These are phyloP conservation scores for Erodium moschatum DNA, from an alignment of 441 rosid species.

Conservation along the genomic window DNA sequence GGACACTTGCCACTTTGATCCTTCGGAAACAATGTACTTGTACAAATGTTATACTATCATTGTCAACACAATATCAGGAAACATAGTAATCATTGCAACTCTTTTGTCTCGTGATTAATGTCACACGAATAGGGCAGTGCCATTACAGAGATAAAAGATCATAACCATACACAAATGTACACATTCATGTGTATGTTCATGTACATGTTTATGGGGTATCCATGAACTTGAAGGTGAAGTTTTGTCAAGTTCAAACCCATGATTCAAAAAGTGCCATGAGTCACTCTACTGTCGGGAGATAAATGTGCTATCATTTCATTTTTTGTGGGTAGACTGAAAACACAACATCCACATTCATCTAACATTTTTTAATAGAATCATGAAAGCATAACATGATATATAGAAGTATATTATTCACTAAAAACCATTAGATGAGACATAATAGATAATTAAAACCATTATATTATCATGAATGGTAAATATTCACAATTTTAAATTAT, in stretches of 20 bases:
- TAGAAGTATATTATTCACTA: too few species aligned
- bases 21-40: not conserved
- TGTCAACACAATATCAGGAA: not conserved
- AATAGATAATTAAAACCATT: too few species aligned
- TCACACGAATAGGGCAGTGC: conserved; percentile 2
- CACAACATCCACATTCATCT: not conserved
- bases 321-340: not conserved
- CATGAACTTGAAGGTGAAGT: not conserved
- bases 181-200: not conserved
- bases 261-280: not conserved
- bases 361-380: too few species aligned
- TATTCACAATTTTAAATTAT: too few species aligned
- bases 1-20: not conserved
- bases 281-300: not conserved
- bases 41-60: not conserved
- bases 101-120: not conserved
- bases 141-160: not conserved
- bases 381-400: too few species aligned
- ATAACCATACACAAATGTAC: not conserved
- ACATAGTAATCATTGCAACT: not conserved
- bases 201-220: not conserved
- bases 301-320: not conserved
- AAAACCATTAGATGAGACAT: too few species aligned
- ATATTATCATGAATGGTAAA: too few species aligned
- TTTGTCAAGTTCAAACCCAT: not conserved